Conservation (phyloP, 495 filamentous ascomycete species). For the Amniculicola lignicola region DNA sequence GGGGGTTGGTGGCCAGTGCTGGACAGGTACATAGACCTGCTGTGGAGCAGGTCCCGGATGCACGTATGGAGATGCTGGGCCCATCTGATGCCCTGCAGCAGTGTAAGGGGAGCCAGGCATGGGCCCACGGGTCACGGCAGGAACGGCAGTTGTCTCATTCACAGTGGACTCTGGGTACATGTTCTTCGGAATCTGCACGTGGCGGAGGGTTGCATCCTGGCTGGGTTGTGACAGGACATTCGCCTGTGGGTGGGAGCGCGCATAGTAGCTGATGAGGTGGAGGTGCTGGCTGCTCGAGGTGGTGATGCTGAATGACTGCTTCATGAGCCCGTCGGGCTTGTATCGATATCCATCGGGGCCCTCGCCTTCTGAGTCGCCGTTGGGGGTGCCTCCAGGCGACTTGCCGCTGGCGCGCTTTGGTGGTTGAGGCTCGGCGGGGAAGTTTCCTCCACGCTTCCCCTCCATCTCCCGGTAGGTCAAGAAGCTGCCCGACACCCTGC, state of each 20-base stretch:
- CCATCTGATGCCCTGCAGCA: slow-evolving; percentile 52
- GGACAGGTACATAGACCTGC: neutral
- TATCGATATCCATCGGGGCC: slow-evolving; percentile 96
- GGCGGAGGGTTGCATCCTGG: slow-evolving; percentile 72
- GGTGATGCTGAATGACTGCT: slow-evolving; percentile 99
- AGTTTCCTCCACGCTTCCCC: slow-evolving; percentile 75
- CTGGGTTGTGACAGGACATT: slow-evolving; percentile 72
- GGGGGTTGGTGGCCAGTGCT: slow-evolving; percentile 17
- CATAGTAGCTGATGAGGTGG: slow-evolving; percentile 94
- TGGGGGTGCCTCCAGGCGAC: slow-evolving; percentile 43
- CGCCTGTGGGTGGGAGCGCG: slow-evolving; percentile 66
- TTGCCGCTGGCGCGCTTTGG: slow-evolving; percentile 64
- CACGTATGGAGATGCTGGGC: slow-evolving; percentile 37
- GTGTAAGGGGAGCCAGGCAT: slow-evolving; percentile 57
- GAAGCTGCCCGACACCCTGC: slow-evolving; percentile 95
- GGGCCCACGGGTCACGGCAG: slow-evolving; percentile 61
- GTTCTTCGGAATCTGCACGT: slow-evolving; percentile 81
- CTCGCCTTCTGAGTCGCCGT: slow-evolving; percentile 52
- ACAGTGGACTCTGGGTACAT: slow-evolving; percentile 98
- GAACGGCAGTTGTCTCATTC: slow-evolving; percentile 70
- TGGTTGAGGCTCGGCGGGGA: slow-evolving; percentile 44
- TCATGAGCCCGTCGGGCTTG: slow-evolving; percentile 96
- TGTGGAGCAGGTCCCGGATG: slow-evolving; percentile 12
- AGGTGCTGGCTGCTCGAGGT: slow-evolving; percentile 86
- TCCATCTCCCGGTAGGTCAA: slow-evolving; percentile 98